Evolutionary conservation across 2,329 filamentous ascomycete genomes (phyloP).

Genomic region (Aspergillus brasiliensis): DNA sequence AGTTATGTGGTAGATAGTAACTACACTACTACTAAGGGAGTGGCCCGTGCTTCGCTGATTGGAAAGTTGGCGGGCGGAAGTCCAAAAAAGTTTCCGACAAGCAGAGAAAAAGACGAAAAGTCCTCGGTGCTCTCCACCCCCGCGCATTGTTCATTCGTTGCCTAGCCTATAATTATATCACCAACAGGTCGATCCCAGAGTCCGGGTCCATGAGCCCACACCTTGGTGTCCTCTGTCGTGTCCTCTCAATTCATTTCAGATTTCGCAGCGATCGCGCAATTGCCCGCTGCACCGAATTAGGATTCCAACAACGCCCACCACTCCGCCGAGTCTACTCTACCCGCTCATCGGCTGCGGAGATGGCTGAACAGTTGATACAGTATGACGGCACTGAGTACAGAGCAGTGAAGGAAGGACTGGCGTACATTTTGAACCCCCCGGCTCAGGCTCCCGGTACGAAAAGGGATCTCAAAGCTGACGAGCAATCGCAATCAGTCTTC

Average conservation of each 20-base stretch:
- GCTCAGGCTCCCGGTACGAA: constrained; percentile 49
- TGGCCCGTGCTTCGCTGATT: background rate
- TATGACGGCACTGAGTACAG: constrained; percentile 59
- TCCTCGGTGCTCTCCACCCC: background rate
- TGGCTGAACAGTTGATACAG: constrained; percentile 30
- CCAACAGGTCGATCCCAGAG: background rate
- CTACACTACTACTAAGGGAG: too few species aligned
- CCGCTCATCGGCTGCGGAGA: constrained; percentile 12
- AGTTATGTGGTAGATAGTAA: too few species aligned
- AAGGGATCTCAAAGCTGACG: constrained; percentile 51
- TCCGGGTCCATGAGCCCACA: constrained; percentile 5
- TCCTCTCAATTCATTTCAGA: background rate
- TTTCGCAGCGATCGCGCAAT: background rate
- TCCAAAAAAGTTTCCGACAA: background rate
- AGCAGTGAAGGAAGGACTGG: constrained; percentile 67
- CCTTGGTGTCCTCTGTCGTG: background rate
- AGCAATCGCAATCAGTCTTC: constrained; percentile 77
- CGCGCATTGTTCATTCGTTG: background rate
- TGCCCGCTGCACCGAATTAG: background rate
- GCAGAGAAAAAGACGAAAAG: background rate
- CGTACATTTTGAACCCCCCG: constrained; percentile 66
- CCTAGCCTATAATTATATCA: too few species aligned
- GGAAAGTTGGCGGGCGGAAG: background rate
- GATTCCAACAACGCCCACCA: background rate
- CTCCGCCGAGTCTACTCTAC: constrained; percentile 8